Conservation (phyloP, 164 flowering plant genomes). For the Annona cherimola region DNA sequence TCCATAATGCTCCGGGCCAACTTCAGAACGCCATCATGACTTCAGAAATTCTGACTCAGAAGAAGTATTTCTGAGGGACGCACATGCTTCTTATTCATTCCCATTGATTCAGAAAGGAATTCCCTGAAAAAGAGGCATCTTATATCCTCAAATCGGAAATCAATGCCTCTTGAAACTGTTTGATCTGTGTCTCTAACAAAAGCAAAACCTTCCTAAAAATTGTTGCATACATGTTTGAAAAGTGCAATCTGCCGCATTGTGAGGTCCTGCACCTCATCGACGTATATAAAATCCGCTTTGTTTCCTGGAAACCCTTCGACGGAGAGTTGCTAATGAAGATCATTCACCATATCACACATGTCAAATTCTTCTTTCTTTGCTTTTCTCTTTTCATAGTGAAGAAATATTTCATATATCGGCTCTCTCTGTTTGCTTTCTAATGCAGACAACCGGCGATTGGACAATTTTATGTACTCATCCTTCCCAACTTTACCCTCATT, state of each 20-base stretch:
- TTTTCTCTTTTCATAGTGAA: conserved; percentile 59
- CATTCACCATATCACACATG: conserved; percentile 59
- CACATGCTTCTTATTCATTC: too few species aligned
- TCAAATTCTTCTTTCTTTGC: conserved; percentile 52
- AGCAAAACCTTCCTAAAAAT: conserved; percentile 63
- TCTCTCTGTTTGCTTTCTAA: conserved; percentile 35
- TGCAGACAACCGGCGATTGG: conserved; percentile 42
- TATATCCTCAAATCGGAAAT: conserved; percentile 29
- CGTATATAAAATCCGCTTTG: conserved; percentile 56
- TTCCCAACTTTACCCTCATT: conserved; percentile 33
- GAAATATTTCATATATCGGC: conserved; percentile 47
- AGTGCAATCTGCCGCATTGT: conserved; percentile 71
- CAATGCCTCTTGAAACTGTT: conserved; percentile 46
- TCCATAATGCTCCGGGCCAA: conserved; percentile 62
- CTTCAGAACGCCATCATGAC: too few species aligned
- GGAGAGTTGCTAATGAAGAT: conserved; percentile 50
- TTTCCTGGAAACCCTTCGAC: conserved; percentile 34
- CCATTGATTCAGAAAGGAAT: too few species aligned
- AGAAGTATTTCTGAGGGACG: too few species aligned
- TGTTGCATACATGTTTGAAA: conserved; percentile 53
- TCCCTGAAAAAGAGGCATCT: conserved; percentile 43
- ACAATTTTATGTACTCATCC: conserved; percentile 39
- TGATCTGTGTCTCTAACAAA: conserved; percentile 81
- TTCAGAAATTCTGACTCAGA: too few species aligned
- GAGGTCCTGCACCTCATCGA: conserved; percentile 84